These are phyloP conservation scores for Plenodomus lindquistii DNA, from an alignment of 2,329 filamentous ascomycete species.

Conservation along the genomic window DNA sequence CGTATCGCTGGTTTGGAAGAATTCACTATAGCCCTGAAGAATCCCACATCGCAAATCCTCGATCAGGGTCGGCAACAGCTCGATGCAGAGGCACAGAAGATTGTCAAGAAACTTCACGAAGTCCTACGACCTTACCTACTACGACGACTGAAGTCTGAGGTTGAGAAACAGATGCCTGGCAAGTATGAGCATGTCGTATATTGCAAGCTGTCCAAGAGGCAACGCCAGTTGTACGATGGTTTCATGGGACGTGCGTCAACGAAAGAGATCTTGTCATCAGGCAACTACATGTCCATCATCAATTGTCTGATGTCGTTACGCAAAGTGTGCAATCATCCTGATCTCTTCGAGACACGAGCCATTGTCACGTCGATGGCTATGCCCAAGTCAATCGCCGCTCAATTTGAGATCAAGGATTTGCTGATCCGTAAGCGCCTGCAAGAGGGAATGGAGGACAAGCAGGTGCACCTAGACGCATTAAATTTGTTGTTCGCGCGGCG, in stretches of 20 bases:
- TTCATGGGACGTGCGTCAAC: conserved; percentile 92
- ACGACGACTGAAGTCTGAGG: conserved; percentile 88
- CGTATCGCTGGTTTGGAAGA: conserved; percentile 94
- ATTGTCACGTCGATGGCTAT: conserved; percentile 98
- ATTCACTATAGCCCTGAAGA: conserved; percentile 94
- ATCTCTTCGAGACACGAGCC: conserved; percentile 91
- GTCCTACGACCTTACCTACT: conserved; percentile 90
- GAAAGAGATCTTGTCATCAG: conserved; percentile 82
- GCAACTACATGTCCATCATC: conserved; percentile 97
- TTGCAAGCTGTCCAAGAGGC: conserved; percentile 91
- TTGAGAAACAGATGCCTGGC: conserved; percentile 98
- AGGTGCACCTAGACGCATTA: conserved; percentile 74
- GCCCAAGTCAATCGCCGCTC: conserved; percentile 73
- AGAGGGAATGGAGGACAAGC: conserved; percentile 63
- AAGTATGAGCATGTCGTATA: conserved; percentile 98
- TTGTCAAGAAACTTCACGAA: conserved; percentile 92
- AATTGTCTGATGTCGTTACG: conserved; percentile 97
- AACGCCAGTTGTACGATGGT: conserved; percentile 93
- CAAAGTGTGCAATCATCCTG: conserved; percentile 98
- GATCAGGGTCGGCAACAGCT: conserved; percentile 93
- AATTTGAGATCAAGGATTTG: conserved; percentile 73
- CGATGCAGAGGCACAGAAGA: conserved; percentile 88
- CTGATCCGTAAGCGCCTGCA: conserved; percentile 70
- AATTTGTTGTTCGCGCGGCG: conserved; percentile 75
- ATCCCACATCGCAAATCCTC: conserved; percentile 92